These are phyloP conservation scores for Solanum gandarillasii DNA, from an alignment of 257 asterid species.

Conservation along the genomic window DNA sequence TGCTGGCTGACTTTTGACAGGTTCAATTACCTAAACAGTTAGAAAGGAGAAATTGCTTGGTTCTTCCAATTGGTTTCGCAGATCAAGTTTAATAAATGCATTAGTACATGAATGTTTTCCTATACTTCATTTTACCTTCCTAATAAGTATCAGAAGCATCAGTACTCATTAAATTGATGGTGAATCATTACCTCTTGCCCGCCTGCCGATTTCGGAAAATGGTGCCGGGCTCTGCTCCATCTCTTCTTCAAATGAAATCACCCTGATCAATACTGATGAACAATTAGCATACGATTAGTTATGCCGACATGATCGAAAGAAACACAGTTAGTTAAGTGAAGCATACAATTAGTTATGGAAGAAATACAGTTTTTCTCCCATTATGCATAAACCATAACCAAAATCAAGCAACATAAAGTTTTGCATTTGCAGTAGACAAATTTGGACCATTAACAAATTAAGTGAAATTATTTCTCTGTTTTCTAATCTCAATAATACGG, in stretches of 20 bases:
- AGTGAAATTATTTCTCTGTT: background rate
- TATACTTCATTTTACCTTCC: background rate
- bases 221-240: slow-evolving; percentile 71
- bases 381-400: background rate
- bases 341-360: background rate
- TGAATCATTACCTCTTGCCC: slow-evolving; percentile 53
- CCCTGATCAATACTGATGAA: background rate
- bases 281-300: background rate
- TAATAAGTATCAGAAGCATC: background rate
- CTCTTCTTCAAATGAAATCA: background rate
- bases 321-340: background rate
- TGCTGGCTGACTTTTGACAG: background rate
- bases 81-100: background rate
- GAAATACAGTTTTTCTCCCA: background rate
- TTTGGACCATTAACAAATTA: background rate
- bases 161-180: background rate
- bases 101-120: background rate
- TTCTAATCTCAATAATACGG: background rate
- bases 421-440: background rate
- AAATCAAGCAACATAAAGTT: background rate
- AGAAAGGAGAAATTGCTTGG: background rate
- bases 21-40: background rate
- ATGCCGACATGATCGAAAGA: background rate
- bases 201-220: slow-evolving; percentile 67
- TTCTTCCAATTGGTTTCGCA: background rate